A percentile compares a stretch with the other conserved stretches of the same genome.
phyloP scores from a whole-genome alignment of 495 filamentous ascomycete genomes.

The Paragyromitra xinjiangensis region DNA sequence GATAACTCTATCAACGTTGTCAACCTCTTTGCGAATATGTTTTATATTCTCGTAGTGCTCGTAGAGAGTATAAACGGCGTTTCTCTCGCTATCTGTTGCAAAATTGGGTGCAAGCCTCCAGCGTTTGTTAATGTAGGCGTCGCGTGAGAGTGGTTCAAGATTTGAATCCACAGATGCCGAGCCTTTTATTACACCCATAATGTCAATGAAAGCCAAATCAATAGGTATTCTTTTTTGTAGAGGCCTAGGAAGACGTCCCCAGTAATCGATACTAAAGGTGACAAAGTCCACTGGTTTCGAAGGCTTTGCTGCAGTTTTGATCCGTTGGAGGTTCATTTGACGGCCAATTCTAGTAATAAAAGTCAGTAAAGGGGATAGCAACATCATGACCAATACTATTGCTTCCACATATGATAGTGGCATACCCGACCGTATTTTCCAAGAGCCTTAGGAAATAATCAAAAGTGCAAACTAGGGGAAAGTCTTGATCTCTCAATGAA shows the following conservation, averaged over 20 bases:
- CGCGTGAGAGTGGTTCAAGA: constrained; percentile 52
- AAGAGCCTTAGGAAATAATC: constrained; percentile 59
- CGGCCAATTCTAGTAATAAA: neutral
- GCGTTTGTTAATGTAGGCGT: constrained; percentile 57
- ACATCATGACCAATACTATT: neutral
- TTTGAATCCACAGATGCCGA: constrained; percentile 46
- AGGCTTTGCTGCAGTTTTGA: neutral
- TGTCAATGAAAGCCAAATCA: constrained; percentile 60
- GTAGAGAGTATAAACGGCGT: constrained; percentile 58
- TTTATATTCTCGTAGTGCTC: constrained; percentile 60
- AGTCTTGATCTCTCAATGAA: constrained; percentile 54
- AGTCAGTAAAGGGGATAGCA: neutral
- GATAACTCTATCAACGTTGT: constrained; percentile 60
- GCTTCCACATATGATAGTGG: neutral
- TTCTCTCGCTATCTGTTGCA: constrained; percentile 55
- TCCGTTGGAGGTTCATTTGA: neutral
- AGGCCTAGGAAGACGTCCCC: constrained; percentile 53
- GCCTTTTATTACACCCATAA: constrained; percentile 63
- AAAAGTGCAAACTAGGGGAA: constrained; percentile 62
- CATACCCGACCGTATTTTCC: constrained; percentile 56
- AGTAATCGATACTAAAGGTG: constrained; percentile 60
- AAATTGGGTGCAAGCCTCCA: constrained; percentile 59
- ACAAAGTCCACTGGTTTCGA: constrained; percentile 56
- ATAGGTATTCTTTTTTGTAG: constrained; percentile 43
- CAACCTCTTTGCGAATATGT: constrained; percentile 52